Evolutionary conservation across 169 alveolate genomes (phyloP), one percentile per base, ranked within the genome.

Genomic region (Eimeria brunetti): DNA sequence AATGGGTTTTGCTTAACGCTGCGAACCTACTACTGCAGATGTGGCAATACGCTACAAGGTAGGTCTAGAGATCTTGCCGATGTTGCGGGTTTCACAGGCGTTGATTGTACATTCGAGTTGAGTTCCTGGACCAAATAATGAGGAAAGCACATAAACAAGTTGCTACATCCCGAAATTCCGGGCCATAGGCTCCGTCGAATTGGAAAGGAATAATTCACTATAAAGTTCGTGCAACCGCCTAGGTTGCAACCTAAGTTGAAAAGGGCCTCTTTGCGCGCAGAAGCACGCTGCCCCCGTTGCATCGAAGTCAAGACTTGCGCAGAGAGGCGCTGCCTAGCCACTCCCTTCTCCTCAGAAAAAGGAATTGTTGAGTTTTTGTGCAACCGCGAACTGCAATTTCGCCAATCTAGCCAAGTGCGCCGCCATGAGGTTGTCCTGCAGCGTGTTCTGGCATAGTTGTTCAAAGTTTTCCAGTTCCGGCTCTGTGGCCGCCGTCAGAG

Each of bases 351-450:
- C 64, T 85, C 69, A 94, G 58, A 94, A 85, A 71, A 97, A 97
- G 60, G 99, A 96, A n/a, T 98, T 88, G 95, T 98, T 98, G 88
- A 98, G 96, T 73, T 97, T 97, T 88, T 98, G 98, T 22, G 99
- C 98, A 62, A 98, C 97, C 46, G 97, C 97, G 95, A 98, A 98
- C 96, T 98, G 98, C 89, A 98, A 89, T 76, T 97, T 96, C 1
- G 99, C 98, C 85, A 98, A 53, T 97, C 97, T 53, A 95, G 97
- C 86, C 93, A 98, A 51, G 97, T 97, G 94, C 96, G 88, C 95
- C n/a, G 89, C 94, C 98, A 98, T 97, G 85, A 98, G 96, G 96
- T 97, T 97, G 85, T 98, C 99, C 96, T 98, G 98, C 88, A 98
- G 95, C 44, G 98, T 96, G 88, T 96, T 96, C 90, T 97, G 98